Percentiles rank a stretch among this genome's conserved stretches.
Conservation (phyloP, 2,329 filamentous ascomycete genomes). For the Neonectria punicea region DNA sequence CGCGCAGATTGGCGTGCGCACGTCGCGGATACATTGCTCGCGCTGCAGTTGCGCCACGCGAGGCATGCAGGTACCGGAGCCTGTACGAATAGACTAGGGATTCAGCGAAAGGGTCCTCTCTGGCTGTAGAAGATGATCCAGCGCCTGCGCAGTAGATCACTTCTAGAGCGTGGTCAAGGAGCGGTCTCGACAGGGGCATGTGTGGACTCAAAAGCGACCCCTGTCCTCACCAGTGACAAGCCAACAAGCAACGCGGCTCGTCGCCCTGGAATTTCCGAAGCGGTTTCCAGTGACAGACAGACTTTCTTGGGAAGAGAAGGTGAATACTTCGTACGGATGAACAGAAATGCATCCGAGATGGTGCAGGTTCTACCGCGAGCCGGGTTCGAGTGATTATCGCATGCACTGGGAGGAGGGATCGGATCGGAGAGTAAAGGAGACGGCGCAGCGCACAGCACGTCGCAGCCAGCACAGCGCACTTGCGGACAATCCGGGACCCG, state of each 20-base stretch:
- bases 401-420: not conserved
- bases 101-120: not conserved
- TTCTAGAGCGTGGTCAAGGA: slow-evolving; percentile 10
- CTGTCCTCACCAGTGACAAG: not conserved
- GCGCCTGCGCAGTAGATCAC: slow-evolving; percentile 31
- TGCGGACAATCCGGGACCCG: too few relatives aligned
- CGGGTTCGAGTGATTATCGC: not conserved
- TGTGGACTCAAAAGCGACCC: not conserved
- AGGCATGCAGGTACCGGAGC: slow-evolving; percentile 37
- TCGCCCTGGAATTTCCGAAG: slow-evolving; percentile 23
- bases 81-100: not conserved
- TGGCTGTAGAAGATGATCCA: slow-evolving; percentile 25
- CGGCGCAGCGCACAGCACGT: not conserved
- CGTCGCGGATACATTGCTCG: slow-evolving; percentile 34
- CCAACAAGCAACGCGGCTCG: slow-evolving; percentile 15
- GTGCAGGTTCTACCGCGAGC: slow-evolving; percentile 27
- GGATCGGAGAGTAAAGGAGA: not conserved
- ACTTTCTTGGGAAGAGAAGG: not conserved
- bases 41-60: slow-evolving; percentile 20
- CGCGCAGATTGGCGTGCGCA: slow-evolving; percentile 9
- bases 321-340: not conserved
- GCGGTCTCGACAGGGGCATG: slow-evolving; percentile 8
- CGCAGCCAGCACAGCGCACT: not conserved
- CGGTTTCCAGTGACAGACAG: not conserved
- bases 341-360: slow-evolving; percentile 21